Conservation (phyloP, 2,329 filamentous ascomycete genomes). For the Coniochaeta sp. region DNA sequence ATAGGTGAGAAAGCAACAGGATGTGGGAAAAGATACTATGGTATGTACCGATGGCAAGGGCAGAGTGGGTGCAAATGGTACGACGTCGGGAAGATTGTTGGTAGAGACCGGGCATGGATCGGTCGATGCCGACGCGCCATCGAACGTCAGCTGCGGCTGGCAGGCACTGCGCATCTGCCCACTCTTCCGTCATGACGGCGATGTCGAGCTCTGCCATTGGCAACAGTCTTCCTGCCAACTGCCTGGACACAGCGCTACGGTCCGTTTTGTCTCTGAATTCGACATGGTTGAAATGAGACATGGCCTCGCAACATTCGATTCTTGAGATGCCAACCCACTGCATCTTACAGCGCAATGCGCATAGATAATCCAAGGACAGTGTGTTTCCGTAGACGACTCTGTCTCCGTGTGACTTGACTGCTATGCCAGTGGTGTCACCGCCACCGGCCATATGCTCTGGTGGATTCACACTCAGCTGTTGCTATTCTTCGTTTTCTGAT, state of each 20-base stretch:
- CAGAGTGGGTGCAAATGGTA: neutral
- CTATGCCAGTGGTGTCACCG: neutral
- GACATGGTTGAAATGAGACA: neutral
- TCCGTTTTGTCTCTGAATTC: neutral
- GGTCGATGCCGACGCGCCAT: slow-evolving; percentile 9
- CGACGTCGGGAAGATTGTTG: neutral
- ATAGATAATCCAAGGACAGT: neutral
- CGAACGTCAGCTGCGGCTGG: slow-evolving; percentile 1
- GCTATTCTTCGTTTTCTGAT: neutral
- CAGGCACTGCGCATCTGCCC: neutral
- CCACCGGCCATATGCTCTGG: neutral
- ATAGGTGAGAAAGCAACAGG: neutral
- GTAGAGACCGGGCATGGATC: slow-evolving; percentile 9
- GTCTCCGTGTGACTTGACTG: neutral
- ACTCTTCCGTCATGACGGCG: neutral
- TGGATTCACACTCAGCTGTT: neutral
- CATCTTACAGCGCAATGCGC: neutral
- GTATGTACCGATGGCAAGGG: neutral
- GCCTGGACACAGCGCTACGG: neutral
- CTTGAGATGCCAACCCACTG: neutral
- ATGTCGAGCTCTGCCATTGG: neutral
- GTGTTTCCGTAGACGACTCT: neutral
- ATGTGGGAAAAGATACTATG: neutral
- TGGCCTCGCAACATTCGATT: neutral
- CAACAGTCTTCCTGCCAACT: neutral